Base-by-base conservation (phyloP, 2,329 filamentous ascomycete genomes). In the Fusarium sp. region DNA sequence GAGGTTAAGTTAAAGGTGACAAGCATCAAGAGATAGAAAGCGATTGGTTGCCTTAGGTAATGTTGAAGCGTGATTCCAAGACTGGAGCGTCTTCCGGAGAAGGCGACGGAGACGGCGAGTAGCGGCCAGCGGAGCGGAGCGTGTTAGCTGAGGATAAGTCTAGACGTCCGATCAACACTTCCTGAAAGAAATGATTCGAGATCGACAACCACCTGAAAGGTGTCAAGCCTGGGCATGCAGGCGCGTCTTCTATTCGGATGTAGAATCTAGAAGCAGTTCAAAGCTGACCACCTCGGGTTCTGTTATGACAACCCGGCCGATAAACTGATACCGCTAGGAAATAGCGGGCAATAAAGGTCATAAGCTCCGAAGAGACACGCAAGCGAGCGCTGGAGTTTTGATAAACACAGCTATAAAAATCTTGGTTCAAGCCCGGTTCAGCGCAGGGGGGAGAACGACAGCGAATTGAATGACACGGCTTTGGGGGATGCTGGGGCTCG, bases 391-490 rank as follows among this genome's bases (percentile, higher is more conserved):
- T 61, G 54, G 44, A 48, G 52, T 66, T 64, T 60, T 42, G 55
- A 66, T 46, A 55, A 62, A 48, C 35, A 33, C 59, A 62, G 44
- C 55, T 54, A 52, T 35, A 62, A 69, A 55, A 60, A 46, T 60
- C 50, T 60, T 42, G 55, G 33, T 49, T 56, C 45, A 50, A 57
- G 44, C 41, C 42, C 38, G 45, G 38, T 52, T 26, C 23, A 59
- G 23, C 32, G 48, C 41, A 49, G 62, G 48, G 46, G 48, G 45
- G 42, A 53, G 52, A 27, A 53, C 56, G 49, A 32, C 33, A 67
- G 54, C 67, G 67, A 75, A 74, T 75, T 67, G 64, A 74, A 73
- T 74, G 71, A 69, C 71, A 73, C 70, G 57, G 56, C 69, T 67
- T 57, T 56, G 60, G 53, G 53, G 62, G 70, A 55, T 55, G 50